Percentiles rank a stretch among this genome's conserved stretches.
phyloP scores from a whole-genome alignment of 2,329 filamentous ascomycete genomes.

The Drechslerella stenobrocha region DNA sequence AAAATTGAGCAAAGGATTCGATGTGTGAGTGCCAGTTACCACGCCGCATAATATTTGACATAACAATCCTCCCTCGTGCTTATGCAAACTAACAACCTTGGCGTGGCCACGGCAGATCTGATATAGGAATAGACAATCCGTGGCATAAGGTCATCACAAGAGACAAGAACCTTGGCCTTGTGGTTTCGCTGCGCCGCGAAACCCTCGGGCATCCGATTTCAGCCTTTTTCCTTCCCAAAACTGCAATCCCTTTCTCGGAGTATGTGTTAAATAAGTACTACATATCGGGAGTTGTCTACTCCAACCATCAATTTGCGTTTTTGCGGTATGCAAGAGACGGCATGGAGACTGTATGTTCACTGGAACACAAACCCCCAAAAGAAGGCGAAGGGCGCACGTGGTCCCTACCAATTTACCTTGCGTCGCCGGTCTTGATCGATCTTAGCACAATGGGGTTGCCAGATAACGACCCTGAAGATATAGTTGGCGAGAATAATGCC shows the following conservation, averaged over 20 bases:
- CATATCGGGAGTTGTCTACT: slow-evolving; percentile 5
- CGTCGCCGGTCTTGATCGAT: slow-evolving; percentile 6
- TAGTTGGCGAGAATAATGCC: not conserved
- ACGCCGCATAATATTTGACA: not conserved
- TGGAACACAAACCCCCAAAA: not conserved
- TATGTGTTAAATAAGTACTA: slow-evolving; percentile 26
- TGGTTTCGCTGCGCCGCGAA: slow-evolving; percentile 12
- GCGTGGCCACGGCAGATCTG: too few species aligned
- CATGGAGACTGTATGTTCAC: slow-evolving; percentile 32
- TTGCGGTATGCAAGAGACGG: slow-evolving; percentile 17
- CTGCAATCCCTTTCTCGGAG: slow-evolving; percentile 11
- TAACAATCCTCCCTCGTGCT: too few species aligned
- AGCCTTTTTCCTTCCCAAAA: slow-evolving; percentile 12
- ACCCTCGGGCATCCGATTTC: slow-evolving; percentile 27
- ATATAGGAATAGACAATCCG: not conserved
- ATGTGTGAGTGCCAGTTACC: not conserved
- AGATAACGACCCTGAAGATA: not conserved
- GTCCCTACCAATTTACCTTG: slow-evolving; percentile 23
- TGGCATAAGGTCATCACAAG: slow-evolving; percentile 15
- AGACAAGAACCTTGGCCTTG: slow-evolving; percentile 20
- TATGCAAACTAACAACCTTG: too few species aligned
- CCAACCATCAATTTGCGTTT: slow-evolving; percentile 16
- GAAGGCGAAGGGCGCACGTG: slow-evolving; percentile 3
- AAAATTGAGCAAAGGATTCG: not conserved
- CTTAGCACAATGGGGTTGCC: slow-evolving; percentile 11